phyloP scores from a whole-genome alignment of 2,329 filamentous ascomycete species.

The Botrytis fragariae region DNA sequence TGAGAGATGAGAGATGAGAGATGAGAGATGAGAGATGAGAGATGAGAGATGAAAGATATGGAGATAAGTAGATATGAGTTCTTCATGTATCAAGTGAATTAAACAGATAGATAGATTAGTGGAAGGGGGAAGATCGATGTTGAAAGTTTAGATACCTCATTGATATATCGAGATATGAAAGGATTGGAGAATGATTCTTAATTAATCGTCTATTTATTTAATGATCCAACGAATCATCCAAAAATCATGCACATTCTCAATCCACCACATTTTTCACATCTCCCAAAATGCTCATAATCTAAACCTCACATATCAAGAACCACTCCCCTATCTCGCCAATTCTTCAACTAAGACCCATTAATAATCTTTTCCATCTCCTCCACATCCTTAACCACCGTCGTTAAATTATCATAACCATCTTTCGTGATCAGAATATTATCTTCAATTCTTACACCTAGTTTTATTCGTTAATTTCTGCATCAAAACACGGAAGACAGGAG shows the following conservation, averaged over 20 bases:
- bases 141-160: too few species aligned
- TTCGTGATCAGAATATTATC: conserved; percentile 72
- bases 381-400: conserved; percentile 67
- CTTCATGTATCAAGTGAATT: background rate
- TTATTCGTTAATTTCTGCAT: background rate
- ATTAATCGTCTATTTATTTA: background rate
- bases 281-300: background rate
- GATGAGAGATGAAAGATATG: too few species aligned
- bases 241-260: background rate
- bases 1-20: too few species aligned
- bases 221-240: background rate
- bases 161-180: background rate
- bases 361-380: conserved; percentile 53
- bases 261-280: background rate
- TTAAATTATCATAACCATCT: conserved; percentile 68
- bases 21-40: too few species aligned
- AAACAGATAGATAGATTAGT: background rate
- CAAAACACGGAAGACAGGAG: too few species aligned
- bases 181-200: background rate
- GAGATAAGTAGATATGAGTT: too few species aligned
- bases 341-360: conserved; percentile 23
- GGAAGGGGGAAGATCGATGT: too few species aligned
- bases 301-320: background rate
- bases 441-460: conserved; percentile 56
- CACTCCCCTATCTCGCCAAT: background rate